These are phyloP conservation scores for Tricholoma furcatifolium DNA, from an alignment of 768 basidiomycete species.

Conservation along the genomic window DNA sequence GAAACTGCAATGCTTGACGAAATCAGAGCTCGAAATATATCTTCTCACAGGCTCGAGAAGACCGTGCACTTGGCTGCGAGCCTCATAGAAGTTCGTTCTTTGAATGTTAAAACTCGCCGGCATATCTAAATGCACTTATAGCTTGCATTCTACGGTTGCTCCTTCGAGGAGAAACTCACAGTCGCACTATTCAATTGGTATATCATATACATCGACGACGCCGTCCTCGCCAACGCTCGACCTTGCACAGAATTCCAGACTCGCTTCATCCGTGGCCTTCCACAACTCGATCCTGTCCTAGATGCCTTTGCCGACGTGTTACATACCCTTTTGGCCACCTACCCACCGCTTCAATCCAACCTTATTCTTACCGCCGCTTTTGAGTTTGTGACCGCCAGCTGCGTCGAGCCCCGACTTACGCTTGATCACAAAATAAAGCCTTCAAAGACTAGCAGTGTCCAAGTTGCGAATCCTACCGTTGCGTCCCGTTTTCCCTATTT, in stretches of 20 bases:
- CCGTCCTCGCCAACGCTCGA: not conserved
- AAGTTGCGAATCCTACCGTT: not conserved
- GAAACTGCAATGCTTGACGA: conserved; percentile 10
- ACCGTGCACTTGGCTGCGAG: conserved; percentile 9
- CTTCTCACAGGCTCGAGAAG: conserved; percentile 5
- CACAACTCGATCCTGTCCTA: conserved; percentile 14
- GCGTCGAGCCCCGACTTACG: conserved; percentile 3
- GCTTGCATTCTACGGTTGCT: conserved; percentile 15
- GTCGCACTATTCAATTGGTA: conserved; percentile 22
- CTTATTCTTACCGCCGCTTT: conserved; percentile 8
- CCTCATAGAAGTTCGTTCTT: conserved; percentile 10
- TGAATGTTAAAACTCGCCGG: not conserved
- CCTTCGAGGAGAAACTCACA: conserved; percentile 15
- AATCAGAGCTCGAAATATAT: conserved; percentile 4
- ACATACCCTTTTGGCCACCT: conserved; percentile 3
- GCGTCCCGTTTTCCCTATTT: conserved; percentile 5
- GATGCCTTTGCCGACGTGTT: conserved; percentile 8
- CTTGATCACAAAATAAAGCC: no score
- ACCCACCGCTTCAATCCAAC: conserved; percentile 8
- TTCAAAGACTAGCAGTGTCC: no score
- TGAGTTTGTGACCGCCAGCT: conserved; percentile 7
- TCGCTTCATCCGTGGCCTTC: conserved; percentile 11
- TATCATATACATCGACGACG: conserved; percentile 12
- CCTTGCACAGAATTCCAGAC: conserved; percentile 9
- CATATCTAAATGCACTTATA: not conserved